Evolutionary conservation across 140 eudicot genomes (phyloP).

Genomic region (Bidens hawaiensis): DNA sequence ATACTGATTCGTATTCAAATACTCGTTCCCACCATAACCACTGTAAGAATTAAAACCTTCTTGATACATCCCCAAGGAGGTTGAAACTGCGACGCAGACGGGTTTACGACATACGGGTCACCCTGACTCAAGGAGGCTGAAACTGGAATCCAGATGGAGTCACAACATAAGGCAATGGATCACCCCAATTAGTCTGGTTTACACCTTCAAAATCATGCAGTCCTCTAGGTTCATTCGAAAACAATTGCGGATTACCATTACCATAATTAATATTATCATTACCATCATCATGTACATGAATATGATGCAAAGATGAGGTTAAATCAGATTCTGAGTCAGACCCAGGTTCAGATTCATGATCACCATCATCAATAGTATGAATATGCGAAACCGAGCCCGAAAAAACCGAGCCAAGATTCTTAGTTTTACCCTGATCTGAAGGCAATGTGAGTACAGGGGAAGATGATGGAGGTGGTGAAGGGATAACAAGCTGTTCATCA

Average conservation of each 20-base stretch:
- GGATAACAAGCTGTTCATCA: constrained; percentile 68
- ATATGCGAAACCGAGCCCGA: constrained; percentile 34
- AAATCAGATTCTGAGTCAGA: constrained; percentile 36
- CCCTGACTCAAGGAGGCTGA: constrained; percentile 38
- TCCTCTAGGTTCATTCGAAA: too few species aligned
- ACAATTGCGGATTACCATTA: constrained; percentile 3
- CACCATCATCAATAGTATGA: constrained; percentile 18
- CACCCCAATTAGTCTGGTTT: too few species aligned
- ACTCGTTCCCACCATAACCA: constrained; percentile 25
- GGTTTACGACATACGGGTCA: constrained; percentile 31
- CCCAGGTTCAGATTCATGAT: constrained; percentile 29
- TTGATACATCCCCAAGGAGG: constrained; percentile 38
- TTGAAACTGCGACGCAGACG: constrained; percentile 29
- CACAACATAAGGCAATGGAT: too few species aligned
- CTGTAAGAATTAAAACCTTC: constrained; percentile 29
- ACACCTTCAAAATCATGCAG: too few species aligned
- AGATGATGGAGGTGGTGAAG: constrained; percentile 46
- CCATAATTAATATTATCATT: too few species aligned
- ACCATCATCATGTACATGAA: constrained; percentile 26
- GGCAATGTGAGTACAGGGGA: constrained; percentile 84
- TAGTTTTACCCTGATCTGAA: constrained; percentile 38
- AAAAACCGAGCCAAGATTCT: constrained; percentile 23
- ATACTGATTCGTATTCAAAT: constrained; percentile 33
- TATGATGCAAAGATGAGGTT: constrained; percentile 25
- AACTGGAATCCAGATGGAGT: constrained; percentile 19